A percentile compares a stretch with the other conserved stretches of the same genome.
Conservation (phyloP, 495 filamentous ascomycete genomes). For the Hamigera avellanea region DNA sequence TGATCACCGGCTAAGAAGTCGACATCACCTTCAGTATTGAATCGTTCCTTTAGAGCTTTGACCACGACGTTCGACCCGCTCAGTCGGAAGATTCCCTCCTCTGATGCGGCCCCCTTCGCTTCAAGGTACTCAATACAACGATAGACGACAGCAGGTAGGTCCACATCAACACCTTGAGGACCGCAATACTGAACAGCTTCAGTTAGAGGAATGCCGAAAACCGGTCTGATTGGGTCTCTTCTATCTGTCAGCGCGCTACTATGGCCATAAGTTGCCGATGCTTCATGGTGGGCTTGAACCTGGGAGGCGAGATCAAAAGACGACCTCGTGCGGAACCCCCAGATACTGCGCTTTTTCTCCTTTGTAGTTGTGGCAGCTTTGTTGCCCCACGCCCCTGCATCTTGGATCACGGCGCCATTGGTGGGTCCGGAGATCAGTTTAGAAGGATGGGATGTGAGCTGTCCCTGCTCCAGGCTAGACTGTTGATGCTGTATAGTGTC, state of each 20-base stretch:
- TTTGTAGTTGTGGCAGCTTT: conserved; percentile 50
- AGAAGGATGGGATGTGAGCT: conserved; percentile 21
- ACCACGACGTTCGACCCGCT: conserved; percentile 92
- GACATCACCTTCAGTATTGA: conserved; percentile 89
- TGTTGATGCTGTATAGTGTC: conserved; percentile 15
- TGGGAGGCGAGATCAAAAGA: conserved; percentile 45
- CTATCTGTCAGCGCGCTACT: conserved; percentile 33
- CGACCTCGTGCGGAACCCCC: conserved; percentile 68
- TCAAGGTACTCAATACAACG: conserved; percentile 91
- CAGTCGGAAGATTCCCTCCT: conserved; percentile 94
- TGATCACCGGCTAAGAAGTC: conserved; percentile 73
- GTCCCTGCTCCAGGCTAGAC: conserved; percentile 12
- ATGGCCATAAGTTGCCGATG: conserved; percentile 20
- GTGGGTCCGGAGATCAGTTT: conserved; percentile 78
- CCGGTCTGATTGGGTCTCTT: conserved; percentile 51
- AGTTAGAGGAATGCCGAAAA: conserved; percentile 76
- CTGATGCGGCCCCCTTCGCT: conserved; percentile 65
- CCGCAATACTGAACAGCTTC: conserved; percentile 77
- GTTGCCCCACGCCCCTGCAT: conserved; percentile 79
- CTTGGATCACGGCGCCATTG: conserved; percentile 76
- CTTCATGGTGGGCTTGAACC: conserved; percentile 25
- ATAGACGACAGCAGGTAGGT: conserved; percentile 91
- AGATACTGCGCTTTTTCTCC: conserved; percentile 90
- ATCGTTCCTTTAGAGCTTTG: conserved; percentile 79
- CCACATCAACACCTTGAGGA: conserved; percentile 56